phyloP scores from a whole-genome alignment of 2,329 filamentous ascomycete genomes.

The Ophiostoma montium region DNA sequence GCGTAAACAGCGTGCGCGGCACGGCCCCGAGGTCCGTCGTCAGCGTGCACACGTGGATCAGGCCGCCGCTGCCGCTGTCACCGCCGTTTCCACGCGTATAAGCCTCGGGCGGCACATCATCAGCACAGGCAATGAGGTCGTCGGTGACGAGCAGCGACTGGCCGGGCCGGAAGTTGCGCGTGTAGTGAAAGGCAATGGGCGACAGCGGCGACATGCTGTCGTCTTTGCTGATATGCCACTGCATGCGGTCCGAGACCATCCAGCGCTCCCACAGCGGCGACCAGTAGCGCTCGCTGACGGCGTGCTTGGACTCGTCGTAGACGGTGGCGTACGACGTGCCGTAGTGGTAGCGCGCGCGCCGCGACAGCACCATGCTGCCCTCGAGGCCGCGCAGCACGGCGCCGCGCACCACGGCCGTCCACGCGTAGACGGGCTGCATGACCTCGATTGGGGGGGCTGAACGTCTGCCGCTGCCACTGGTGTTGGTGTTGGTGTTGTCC shows the following conservation, averaged over 20 bases:
- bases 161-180: slow-evolving; percentile 66
- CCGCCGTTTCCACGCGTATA: slow-evolving; percentile 30
- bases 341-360: slow-evolving; percentile 63
- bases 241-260: slow-evolving; percentile 75
- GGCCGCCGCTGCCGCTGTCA: slow-evolving; percentile 25
- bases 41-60: slow-evolving; percentile 63
- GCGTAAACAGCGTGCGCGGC: slow-evolving; percentile 57
- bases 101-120: slow-evolving; percentile 48
- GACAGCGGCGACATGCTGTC: slow-evolving; percentile 59
- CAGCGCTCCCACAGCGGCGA: slow-evolving; percentile 66
- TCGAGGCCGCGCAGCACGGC: slow-evolving; percentile 63
- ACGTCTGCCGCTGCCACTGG: not conserved
- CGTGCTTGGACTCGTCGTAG: slow-evolving; percentile 63
- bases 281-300: slow-evolving; percentile 63
- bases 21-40: slow-evolving; percentile 70
- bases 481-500: no score
- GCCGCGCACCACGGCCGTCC: slow-evolving; percentile 67
- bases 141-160: slow-evolving; percentile 68
- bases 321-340: slow-evolving; percentile 71
- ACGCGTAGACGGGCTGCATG: slow-evolving; percentile 70
- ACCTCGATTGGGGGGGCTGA: slow-evolving; percentile 48
- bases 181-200: slow-evolving; percentile 74
- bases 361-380: slow-evolving; percentile 64
- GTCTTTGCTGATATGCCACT: slow-evolving; percentile 74
- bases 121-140: slow-evolving; percentile 63